Percentiles rank a stretch among this genome's conserved stretches.
These are phyloP conservation scores for Fusarium nygamai DNA, from an alignment of 2,329 filamentous ascomycete genomes.

Conservation along the genomic window DNA sequence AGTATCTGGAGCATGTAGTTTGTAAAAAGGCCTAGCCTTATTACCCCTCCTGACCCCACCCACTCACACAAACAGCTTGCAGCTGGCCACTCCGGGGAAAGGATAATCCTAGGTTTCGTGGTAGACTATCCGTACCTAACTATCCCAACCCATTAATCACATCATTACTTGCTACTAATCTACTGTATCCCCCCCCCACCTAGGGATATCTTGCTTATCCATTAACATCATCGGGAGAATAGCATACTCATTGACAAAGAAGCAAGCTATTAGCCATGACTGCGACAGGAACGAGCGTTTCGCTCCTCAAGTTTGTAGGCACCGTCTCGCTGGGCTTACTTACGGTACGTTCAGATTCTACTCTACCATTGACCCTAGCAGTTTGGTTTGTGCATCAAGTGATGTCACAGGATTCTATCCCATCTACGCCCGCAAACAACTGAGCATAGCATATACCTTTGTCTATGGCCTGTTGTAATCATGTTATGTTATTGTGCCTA, in stretches of 20 bases:
- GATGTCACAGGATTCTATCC: background rate
- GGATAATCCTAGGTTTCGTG: background rate
- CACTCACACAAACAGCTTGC: background rate
- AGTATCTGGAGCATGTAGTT: background rate
- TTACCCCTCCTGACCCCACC: background rate
- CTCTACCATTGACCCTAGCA: background rate
- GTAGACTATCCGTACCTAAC: background rate
- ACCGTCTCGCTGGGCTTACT: slow-evolving; percentile 88
- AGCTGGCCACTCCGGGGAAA: background rate
- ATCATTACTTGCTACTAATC: slow-evolving; percentile 17
- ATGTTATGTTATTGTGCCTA: background rate
- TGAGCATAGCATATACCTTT: background rate
- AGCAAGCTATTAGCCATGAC: slow-evolving; percentile 60
- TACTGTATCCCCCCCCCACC: background rate
- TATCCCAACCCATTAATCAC: slow-evolving; percentile 17
- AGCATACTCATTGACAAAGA: background rate
- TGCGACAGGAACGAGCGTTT: slow-evolving; percentile 74
- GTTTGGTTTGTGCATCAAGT: slow-evolving; percentile 19
- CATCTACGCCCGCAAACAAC: background rate
- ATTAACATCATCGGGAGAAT: slow-evolving; percentile 3
- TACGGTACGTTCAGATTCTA: slow-evolving; percentile 70
- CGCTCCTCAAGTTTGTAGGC: slow-evolving; percentile 90
- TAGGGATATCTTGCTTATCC: background rate
- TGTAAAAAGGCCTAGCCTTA: background rate
- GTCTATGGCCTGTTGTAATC: background rate